phyloP scores from a whole-genome alignment of 139 green algal genomes.

The Micractinium sp. region DNA sequence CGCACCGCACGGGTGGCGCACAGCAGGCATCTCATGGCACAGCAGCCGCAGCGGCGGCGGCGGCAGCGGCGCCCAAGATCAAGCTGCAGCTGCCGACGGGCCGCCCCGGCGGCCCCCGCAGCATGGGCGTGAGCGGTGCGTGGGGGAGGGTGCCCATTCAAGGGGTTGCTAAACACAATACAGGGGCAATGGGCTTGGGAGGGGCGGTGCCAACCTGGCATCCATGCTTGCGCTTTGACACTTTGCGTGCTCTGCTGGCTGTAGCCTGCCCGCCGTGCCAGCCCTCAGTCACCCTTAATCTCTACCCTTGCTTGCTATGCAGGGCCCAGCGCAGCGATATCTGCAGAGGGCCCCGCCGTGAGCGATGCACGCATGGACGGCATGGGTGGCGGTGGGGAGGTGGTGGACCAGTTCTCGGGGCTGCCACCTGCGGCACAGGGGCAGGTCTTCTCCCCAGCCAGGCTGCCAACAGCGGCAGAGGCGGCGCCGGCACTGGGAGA shows the following conservation, averaged over 20 bases:
- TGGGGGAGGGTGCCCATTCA: background rate
- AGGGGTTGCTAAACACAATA: background rate
- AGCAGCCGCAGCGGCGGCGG: background rate
- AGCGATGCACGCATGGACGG: constrained; percentile 4
- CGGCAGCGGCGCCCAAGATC: constrained; percentile 3
- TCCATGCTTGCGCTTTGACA: too few relatives aligned
- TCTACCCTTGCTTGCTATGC: background rate
- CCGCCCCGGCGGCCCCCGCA: background rate
- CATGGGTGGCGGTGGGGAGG: background rate
- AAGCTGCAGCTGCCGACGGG: background rate
- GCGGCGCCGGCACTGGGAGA: background rate
- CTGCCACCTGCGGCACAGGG: background rate
- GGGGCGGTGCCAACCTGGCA: background rate
- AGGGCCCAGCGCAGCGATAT: background rate
- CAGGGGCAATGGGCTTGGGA: background rate
- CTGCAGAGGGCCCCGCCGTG: background rate
- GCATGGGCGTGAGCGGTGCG: constrained; percentile 13
- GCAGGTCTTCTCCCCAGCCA: background rate
- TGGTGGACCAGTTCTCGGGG: constrained; percentile 1
- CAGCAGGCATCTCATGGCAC: background rate
- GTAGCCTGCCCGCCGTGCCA: background rate
- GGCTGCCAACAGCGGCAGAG: background rate
- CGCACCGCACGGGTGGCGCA: background rate
- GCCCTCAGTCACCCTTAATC: background rate
- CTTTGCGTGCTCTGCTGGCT: background rate